A percentile compares a stretch with the other conserved stretches of the same genome.
Evolutionary conservation across 2,329 filamentous ascomycete species (phyloP).

Genomic region (Claviceps pazoutovae): DNA sequence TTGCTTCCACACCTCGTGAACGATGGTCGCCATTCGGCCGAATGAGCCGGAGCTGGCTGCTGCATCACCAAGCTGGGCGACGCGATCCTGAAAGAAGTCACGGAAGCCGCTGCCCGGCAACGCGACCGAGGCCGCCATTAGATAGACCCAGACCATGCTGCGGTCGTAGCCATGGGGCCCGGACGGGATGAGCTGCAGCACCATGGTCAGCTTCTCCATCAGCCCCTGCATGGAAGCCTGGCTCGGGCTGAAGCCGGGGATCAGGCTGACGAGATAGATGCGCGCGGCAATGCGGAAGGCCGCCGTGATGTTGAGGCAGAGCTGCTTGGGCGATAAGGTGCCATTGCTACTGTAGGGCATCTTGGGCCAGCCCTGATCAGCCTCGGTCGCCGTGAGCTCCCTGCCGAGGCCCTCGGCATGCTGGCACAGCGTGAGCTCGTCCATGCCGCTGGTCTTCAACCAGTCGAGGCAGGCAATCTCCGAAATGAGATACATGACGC

Average conservation of each 20-base stretch:
- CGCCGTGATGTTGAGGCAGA: conserved; percentile 76
- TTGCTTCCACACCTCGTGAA: conserved; percentile 75
- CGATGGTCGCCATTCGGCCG: conserved; percentile 63
- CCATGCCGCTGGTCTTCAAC: conserved; percentile 69
- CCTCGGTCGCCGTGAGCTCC: conserved; percentile 73
- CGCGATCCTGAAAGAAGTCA: conserved; percentile 60
- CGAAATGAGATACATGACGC: conserved; percentile 94
- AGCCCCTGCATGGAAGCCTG: conserved; percentile 63
- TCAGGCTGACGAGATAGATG: conserved; percentile 92
- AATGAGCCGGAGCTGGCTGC: conserved; percentile 74
- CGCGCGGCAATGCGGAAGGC: conserved; percentile 86
- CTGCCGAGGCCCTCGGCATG: conserved; percentile 80
- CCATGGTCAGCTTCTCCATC: conserved; percentile 61
- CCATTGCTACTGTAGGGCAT: conserved; percentile 55
- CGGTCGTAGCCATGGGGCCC: conserved; percentile 77
- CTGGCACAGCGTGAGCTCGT: conserved; percentile 73
- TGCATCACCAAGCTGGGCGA: conserved; percentile 60
- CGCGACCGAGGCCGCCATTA: conserved; percentile 72
- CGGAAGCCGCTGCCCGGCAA: conserved; percentile 62
- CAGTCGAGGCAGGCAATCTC: conserved; percentile 94
- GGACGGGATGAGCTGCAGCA: conserved; percentile 69
- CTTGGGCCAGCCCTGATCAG: conserved; percentile 42
- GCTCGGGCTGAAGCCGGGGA: conserved; percentile 70
- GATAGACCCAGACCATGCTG: conserved; percentile 82
- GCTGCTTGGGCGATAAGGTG: conserved; percentile 65